phyloP scores from a whole-genome alignment of 805 yeast genomes.

The Millerozyma acaciae region DNA sequence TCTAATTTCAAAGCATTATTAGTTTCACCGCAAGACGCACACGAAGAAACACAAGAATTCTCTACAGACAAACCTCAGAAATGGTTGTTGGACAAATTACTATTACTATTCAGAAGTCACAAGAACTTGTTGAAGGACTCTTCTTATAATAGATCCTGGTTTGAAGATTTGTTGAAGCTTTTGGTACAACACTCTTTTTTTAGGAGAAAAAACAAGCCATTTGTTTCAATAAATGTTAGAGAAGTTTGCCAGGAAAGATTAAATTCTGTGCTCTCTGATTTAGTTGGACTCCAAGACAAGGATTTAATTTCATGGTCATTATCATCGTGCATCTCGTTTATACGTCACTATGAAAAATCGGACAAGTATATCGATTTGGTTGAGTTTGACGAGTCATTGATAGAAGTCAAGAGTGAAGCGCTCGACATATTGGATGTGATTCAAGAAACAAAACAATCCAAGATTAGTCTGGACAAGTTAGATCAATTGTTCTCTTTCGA shows the following conservation, averaged over 20 bases:
- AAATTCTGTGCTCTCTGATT: conserved; percentile 61
- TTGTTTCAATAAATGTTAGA: conserved; percentile 32
- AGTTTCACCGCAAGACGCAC: conserved; percentile 18
- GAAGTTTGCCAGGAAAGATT: conserved; percentile 57
- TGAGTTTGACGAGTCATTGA: conserved; percentile 59
- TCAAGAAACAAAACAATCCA: conserved; percentile 17
- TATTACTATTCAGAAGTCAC: conserved; percentile 48
- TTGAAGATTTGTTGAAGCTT: conserved; percentile 35
- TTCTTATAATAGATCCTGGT: conserved; percentile 14
- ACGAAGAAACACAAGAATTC: conserved; percentile 15
- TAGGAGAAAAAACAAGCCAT: conserved; percentile 11
- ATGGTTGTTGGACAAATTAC: conserved; percentile 60
- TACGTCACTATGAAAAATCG: conserved; percentile 22
- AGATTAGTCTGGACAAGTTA: conserved; percentile 13
- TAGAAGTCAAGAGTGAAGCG: conserved; percentile 45
- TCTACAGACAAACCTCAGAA: conserved; percentile 38
- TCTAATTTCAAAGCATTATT: conserved; percentile 20
- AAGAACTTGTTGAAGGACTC: conserved; percentile 24
- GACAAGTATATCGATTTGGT: conserved; percentile 17
- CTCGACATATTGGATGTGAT: conserved; percentile 40
- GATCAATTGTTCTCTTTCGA: conserved; percentile 64
- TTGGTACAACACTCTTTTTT: conserved; percentile 43
- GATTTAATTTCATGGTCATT: conserved; percentile 61
- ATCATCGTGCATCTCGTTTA: conserved; percentile 38
- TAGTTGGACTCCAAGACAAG: conserved; percentile 28